Conservation (phyloP, 495 filamentous ascomycete genomes). For the Tuber melanosporum region DNA sequence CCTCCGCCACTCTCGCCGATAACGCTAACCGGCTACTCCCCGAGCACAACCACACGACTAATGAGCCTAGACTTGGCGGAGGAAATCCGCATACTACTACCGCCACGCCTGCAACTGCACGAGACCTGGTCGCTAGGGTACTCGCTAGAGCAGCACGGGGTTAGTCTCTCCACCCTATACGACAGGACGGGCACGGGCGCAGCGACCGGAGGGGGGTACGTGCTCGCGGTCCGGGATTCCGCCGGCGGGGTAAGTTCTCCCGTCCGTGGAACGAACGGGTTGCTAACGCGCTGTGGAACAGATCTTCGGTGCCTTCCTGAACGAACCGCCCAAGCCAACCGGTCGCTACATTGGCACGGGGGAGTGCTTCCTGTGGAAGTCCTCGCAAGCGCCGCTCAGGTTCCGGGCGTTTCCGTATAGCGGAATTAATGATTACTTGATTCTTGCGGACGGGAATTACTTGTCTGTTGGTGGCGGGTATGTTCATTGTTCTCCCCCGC, state of each 20-base stretch:
- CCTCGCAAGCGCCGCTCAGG: conserved; percentile 54
- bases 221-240: conserved; percentile 74
- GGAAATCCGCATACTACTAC: conserved; percentile 85
- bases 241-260: conserved; percentile 59
- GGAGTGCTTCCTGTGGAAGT: conserved; percentile 97
- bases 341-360: conserved; percentile 78
- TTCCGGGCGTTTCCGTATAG: conserved; percentile 98
- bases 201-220: conserved; percentile 58
- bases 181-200: conserved; percentile 57
- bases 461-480: conserved; percentile 77
- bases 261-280: neutral
- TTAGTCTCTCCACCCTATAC: conserved; percentile 80
- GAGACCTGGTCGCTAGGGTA: conserved; percentile 84
- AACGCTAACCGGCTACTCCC: conserved; percentile 30
- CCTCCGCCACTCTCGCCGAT: conserved; percentile 27
- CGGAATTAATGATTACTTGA: conserved; percentile 92
- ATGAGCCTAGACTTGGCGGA: conserved; percentile 72
- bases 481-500: conserved; percentile 29
- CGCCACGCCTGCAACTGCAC: conserved; percentile 72
- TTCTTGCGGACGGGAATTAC: conserved; percentile 82
- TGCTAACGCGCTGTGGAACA: conserved; percentile 42
- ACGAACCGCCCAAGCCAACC: conserved; percentile 52
- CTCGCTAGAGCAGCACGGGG: conserved; percentile 87
- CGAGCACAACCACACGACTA: conserved; percentile 44
- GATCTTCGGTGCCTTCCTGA: conserved; percentile 91